Conservation (phyloP, 192 early-diverging fungal genomes). For the Coemansia sp. region DNA sequence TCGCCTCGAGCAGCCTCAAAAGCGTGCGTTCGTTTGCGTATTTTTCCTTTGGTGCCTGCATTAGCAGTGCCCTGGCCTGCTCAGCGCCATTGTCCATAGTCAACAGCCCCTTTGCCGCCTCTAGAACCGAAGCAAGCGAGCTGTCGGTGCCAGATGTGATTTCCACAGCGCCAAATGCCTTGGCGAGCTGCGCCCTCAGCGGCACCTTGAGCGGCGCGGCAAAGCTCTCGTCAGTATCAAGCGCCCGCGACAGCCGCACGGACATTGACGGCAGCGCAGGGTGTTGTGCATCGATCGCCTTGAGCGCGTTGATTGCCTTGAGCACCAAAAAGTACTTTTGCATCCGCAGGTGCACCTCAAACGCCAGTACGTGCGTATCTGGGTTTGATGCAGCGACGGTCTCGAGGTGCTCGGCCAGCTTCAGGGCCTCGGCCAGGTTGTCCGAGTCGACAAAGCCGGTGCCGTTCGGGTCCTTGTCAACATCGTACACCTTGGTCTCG, state of each 20-base stretch:
- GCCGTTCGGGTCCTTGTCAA: conserved; percentile 42
- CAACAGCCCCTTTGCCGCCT: conserved; percentile 25
- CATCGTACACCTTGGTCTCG: conserved; percentile 54
- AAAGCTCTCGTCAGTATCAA: conserved; percentile 43
- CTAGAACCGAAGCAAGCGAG: conserved; percentile 12
- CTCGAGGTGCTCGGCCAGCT: conserved; percentile 72
- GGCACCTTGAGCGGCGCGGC: conserved; percentile 49
- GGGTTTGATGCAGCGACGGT: conserved; percentile 14
- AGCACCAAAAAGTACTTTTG: conserved; percentile 51
- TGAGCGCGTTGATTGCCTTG: conserved; percentile 44
- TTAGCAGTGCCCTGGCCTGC: conserved; percentile 11
- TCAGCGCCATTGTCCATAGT: conserved; percentile 15
- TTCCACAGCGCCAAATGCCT: conserved; percentile 36
- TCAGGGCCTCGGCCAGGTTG: conserved; percentile 71
- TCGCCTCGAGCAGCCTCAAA: conserved; percentile 19
- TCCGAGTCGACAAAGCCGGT: conserved; percentile 53
- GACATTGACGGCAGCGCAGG: conserved; percentile 33
- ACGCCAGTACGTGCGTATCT: conserved; percentile 31
- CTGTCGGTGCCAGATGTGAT: conserved; percentile 5
- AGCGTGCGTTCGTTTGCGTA: conserved; percentile 30
- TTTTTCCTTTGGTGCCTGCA: conserved; percentile 13
- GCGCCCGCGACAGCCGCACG: conserved; percentile 22
- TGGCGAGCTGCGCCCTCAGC: conserved; percentile 37
- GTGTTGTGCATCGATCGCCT: conserved; percentile 26
- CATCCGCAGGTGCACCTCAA: conserved; percentile 52